Evolutionary conservation across 768 basidiomycete genomes (phyloP), one percentile per base, ranked within the genome.

Genomic region (Lactifluus echinatus): DNA sequence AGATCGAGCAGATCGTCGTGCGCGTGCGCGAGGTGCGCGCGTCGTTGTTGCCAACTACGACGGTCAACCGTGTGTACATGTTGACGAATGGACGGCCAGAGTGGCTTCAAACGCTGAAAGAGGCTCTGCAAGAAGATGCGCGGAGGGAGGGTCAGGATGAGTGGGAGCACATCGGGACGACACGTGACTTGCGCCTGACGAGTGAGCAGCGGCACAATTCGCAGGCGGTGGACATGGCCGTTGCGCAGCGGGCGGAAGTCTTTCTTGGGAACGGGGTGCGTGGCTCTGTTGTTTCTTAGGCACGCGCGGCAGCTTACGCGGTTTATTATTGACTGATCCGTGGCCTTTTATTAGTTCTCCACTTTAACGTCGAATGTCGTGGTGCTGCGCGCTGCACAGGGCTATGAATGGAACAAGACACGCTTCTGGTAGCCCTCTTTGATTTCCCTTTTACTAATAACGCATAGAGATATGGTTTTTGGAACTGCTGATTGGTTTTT

Each of bases 241-340:
- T 79, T 37, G 77, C 74, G 2, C 66, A 72, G 56, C 67, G 69
- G 51, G 76, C 76, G 7, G 75, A 79, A 53, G 70, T 74, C 23
- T 76, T 81, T 64, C 67, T 79, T 36, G 79, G 78, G 7, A 80
- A 80, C 46, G 79, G 79, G 65, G 77, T 76, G 56, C 64, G 76
- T 66, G 10, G 7, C 8, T 34, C 1, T 15, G 5, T 24, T 7
- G 31, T 14, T 2, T 50, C 28, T 2, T 3, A n/a, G n/a, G n/a
- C n/a, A n/a, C n/a, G n/a, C n/a, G n/a, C n/a, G n/a, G n/a, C n/a
- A n/a, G n/a, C n/a, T n/a, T n/a, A n/a, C n/a, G n/a, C n/a, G n/a
- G 12, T 4, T 14, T 14, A 19, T 19, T 10, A n/a, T n/a, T n/a
- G n/a, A n/a, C n/a, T 33, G 33, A 31, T n/a, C 17, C 15, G 1